A percentile compares a stretch with the other conserved stretches of the same genome.
Evolutionary conservation across 768 basidiomycete genomes (phyloP).

Genomic region (Lentinula aciculospora): DNA sequence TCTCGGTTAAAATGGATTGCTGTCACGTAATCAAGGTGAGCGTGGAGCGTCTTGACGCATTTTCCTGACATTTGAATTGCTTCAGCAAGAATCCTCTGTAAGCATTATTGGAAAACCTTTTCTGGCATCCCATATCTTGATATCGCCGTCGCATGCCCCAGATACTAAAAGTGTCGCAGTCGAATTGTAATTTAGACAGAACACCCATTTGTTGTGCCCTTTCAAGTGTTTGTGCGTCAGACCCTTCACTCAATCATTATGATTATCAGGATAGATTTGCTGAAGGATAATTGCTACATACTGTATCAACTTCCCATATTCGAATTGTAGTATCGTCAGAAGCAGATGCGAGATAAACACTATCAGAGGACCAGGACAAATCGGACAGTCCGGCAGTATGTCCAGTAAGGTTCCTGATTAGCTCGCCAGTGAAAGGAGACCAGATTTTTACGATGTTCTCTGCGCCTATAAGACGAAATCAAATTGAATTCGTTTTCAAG

Average conservation of each 20-base stretch:
- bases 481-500: conserved; percentile 1
- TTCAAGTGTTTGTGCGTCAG: conserved; percentile 64
- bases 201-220: conserved; percentile 85
- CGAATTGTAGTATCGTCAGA: conserved; percentile 89
- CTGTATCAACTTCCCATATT: conserved; percentile 84
- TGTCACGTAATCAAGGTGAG: conserved; percentile 92
- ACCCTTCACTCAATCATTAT: conserved; percentile 39
- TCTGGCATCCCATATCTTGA: conserved; percentile 87
- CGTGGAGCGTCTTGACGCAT: conserved; percentile 81
- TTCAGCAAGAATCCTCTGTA: neutral
- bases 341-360: conserved; percentile 78
- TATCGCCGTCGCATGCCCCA: conserved; percentile 89
- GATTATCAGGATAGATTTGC: neutral
- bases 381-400: conserved; percentile 85
- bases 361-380: conserved; percentile 84
- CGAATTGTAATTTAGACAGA: conserved; percentile 89
- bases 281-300: conserved; percentile 28
- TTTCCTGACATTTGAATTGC: conserved; percentile 46
- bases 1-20: conserved; percentile 93
- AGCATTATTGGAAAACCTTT: conserved; percentile 42
- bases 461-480: conserved; percentile 42
- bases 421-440: conserved; percentile 75
- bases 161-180: conserved; percentile 86
- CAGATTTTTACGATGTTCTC: conserved; percentile 79
- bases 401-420: conserved; percentile 67